These are phyloP conservation scores for Stephania yunnanensis DNA, from an alignment of 164 flowering plant species.

Conservation along the genomic window DNA sequence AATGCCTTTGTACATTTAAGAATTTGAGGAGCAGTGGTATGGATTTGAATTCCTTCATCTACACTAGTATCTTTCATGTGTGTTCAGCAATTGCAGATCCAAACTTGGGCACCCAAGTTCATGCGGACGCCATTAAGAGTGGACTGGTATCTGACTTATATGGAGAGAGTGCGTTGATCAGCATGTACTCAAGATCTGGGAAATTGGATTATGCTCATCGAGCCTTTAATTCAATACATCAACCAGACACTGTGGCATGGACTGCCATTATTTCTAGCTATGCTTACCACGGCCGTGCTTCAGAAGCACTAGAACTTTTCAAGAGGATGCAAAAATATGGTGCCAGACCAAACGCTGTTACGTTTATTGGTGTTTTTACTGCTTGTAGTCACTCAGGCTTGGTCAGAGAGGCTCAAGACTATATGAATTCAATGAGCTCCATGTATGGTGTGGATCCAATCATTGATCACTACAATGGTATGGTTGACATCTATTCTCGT, in stretches of 20 bases:
- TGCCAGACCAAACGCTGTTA: conserved; percentile 38
- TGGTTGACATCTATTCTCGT: conserved; percentile 48
- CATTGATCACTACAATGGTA: conserved; percentile 49
- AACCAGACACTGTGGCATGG: conserved; percentile 53
- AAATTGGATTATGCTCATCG: conserved; percentile 35
- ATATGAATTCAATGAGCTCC: conserved; percentile 37
- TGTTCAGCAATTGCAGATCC: conserved; percentile 42
- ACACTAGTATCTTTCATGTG: conserved; percentile 45
- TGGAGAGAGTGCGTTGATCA: conserved; percentile 54
- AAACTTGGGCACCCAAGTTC: conserved; percentile 42
- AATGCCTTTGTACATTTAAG: conserved; percentile 27
- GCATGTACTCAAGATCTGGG: conserved; percentile 60
- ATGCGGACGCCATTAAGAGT: conserved; percentile 56
- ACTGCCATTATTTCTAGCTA: conserved; percentile 48
- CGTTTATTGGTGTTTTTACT: conserved; percentile 39
- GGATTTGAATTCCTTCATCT: conserved; percentile 33
- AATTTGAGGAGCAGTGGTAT: conserved; percentile 25
- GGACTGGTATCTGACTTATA: conserved; percentile 32
- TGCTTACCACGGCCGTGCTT: conserved; percentile 49
- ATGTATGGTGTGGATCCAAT: conserved; percentile 40
- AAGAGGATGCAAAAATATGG: conserved; percentile 34
- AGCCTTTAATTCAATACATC: conserved; percentile 34
- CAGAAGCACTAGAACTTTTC: conserved; percentile 43
- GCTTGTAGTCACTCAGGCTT: conserved; percentile 57
- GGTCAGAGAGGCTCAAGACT: conserved; percentile 34